Percentiles rank a stretch among this genome's conserved stretches.
phyloP scores from a whole-genome alignment of 2,329 filamentous ascomycete genomes.

The Mariannaea elegans region DNA sequence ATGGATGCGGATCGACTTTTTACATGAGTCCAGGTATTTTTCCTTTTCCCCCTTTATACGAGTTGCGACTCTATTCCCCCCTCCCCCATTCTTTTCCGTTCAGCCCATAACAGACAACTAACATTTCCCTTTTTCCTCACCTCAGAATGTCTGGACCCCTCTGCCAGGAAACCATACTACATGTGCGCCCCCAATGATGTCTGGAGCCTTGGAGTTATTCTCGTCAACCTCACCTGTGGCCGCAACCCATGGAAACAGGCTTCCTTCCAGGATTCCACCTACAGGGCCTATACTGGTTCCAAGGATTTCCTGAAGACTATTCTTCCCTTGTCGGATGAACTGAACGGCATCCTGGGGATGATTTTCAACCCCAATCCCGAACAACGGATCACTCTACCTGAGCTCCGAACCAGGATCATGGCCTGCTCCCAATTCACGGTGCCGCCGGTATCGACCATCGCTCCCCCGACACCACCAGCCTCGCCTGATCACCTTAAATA shows the following conservation, averaged over 20 bases:
- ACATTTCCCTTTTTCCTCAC: constrained; percentile 36
- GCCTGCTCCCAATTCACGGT: constrained; percentile 79
- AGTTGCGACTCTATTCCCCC: constrained; percentile 10
- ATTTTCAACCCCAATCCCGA: constrained; percentile 89
- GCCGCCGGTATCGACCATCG: constrained; percentile 46
- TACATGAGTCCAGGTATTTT: constrained; percentile 98
- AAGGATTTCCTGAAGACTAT: constrained; percentile 91
- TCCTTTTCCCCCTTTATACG: constrained; percentile 19
- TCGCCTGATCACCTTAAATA: constrained; percentile 57
- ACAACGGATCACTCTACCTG: constrained; percentile 81
- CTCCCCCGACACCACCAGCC: constrained; percentile 51
- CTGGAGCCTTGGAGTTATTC: constrained; percentile 97
- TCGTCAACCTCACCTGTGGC: constrained; percentile 97
- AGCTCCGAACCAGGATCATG: constrained; percentile 80
- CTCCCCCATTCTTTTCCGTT: constrained; percentile 23
- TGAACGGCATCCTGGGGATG: constrained; percentile 85
- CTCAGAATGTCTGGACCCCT: constrained; percentile 88
- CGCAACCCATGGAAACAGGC: constrained; percentile 99
- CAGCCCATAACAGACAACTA: constrained; percentile 34
- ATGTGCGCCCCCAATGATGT: constrained; percentile 94
- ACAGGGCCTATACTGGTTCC: constrained; percentile 87
- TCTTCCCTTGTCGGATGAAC: constrained; percentile 86
- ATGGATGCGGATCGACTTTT: constrained; percentile 97
- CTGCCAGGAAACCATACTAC: constrained; percentile 79
- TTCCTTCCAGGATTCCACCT: constrained; percentile 91